Evolutionary conservation across 2,329 filamentous ascomycete species (phyloP).

Genomic region (Fusarium aywerte): DNA sequence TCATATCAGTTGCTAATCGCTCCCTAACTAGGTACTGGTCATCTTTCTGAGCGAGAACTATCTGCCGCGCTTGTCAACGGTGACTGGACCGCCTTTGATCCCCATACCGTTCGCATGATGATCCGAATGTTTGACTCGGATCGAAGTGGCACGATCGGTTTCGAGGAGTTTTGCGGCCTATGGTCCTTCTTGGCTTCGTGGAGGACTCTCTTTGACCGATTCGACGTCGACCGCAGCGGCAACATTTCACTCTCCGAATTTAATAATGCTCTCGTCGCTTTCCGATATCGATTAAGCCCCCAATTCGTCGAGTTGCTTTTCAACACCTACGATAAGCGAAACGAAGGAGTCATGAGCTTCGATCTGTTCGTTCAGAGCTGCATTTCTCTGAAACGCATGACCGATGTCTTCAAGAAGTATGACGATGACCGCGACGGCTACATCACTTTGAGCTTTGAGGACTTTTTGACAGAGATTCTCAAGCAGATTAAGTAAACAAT

Average conservation of each 20-base stretch:
- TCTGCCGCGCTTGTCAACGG: conserved; percentile 93
- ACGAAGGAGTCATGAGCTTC: conserved; percentile 81
- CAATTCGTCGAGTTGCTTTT: conserved; percentile 88
- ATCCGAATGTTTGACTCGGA: conserved; percentile 99
- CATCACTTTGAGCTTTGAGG: conserved; percentile 84
- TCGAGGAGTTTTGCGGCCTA: conserved; percentile 94
- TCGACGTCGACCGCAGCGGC: conserved; percentile 87
- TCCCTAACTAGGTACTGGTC: conserved; percentile 70
- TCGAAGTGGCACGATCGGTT: conserved; percentile 87
- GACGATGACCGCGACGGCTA: conserved; percentile 97
- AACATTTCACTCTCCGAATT: conserved; percentile 90
- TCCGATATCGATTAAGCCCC: conserved; percentile 89
- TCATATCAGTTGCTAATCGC: conserved; percentile 11
- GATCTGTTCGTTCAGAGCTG: conserved; percentile 98
- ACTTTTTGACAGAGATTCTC: conserved; percentile 77
- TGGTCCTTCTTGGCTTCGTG: conserved; percentile 97
- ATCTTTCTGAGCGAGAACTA: conserved; percentile 87
- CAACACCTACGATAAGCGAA: conserved; percentile 84
- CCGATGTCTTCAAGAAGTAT: conserved; percentile 98
- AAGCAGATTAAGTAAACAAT: conserved; percentile 64
- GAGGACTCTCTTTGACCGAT: conserved; percentile 94
- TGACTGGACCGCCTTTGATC: conserved; percentile 93
- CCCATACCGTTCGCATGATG: conserved; percentile 97
- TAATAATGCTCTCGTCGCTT: conserved; percentile 87
- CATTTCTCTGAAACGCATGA: conserved; percentile 97